phyloP scores from a whole-genome alignment of 179 eudicot genomes.

The Corrigiola litoralis region DNA sequence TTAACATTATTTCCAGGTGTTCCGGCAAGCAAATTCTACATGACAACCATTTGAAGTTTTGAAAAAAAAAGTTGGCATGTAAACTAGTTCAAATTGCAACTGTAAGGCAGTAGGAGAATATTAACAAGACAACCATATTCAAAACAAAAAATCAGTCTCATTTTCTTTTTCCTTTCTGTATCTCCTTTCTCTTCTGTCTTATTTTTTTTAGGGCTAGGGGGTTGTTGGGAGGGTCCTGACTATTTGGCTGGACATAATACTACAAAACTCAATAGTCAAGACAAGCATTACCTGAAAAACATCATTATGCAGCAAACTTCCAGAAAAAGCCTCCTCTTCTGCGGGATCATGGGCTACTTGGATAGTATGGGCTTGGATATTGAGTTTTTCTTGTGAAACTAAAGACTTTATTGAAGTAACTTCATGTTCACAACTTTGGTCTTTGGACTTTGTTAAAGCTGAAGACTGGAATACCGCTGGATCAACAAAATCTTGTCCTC shows the following conservation, averaged over 20 bases:
- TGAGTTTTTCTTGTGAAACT: neutral
- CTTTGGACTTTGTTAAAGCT: neutral
- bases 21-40: too few relatives aligned
- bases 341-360: neutral
- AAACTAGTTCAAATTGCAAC: too few relatives aligned
- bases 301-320: neutral
- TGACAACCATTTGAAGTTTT: too few relatives aligned
- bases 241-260: too few relatives aligned
- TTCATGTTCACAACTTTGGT: slow-evolving; percentile 10
- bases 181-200: neutral
- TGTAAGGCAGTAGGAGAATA: neutral
- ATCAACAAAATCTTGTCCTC: slow-evolving; percentile 8
- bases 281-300: slow-evolving; percentile 29
- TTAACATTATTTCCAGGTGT: too few relatives aligned
- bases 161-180: neutral
- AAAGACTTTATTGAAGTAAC: neutral
- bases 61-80: too few relatives aligned
- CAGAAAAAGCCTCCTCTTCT: slow-evolving; percentile 9
- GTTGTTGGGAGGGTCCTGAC: too few relatives aligned
- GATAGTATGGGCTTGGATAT: neutral
- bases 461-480: slow-evolving; percentile 13
- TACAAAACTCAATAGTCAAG: too few relatives aligned
- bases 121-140: neutral
- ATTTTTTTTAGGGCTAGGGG: too few relatives aligned
- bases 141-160: neutral